Base-by-base conservation (phyloP, 768 basidiomycete genomes). In the Boletus pseudopeckii region DNA sequence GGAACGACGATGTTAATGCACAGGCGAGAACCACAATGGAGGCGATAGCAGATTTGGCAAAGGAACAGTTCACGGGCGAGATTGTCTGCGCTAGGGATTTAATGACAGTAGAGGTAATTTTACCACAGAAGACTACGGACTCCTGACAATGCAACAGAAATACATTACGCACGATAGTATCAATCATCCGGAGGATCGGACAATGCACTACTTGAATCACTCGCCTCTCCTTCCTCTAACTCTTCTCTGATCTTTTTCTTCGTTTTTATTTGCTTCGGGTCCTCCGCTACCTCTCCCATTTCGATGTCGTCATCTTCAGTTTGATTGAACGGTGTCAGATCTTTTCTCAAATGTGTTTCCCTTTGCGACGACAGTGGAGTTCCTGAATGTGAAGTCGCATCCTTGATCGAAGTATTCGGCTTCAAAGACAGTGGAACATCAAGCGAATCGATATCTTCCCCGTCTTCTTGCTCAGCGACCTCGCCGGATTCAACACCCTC, bases 251-350 rank as follows among this genome's bases (percentile, higher is more conserved):
- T 50, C 57, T 80, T 85, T 68, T 75, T 83, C 68, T 81, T 84
- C 53, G 40, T 51, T 46, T 65, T 70, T 34, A 60, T 58, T 49
- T 72, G 79, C 55, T 77, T 81, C 3, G 82, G 81, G 49, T 82
- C 81, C 64, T 92, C 90, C 55, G 88, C 85, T 4, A 92, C 80
- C 65, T 92, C 90, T n/a, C 90, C 90, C 90, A 92, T 92, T 70
- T 92, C 90, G 57, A 92, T 91, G 57, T 92, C 90, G 58, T 88
- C 80, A 28, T 76, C 83, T 69, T 58, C 71, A 13, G 53, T 56
- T 60, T 58, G 60, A 45, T 54, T 54, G 53, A 70, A 71, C 4
- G 57, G 51, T 26, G 67, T 53, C 20, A 22, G 49, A 6, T 41
- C 55, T 20, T 39, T 66, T 54, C 48, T 59, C 1, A 63, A 63